Evolutionary conservation across 352 stramenopile genomes (phyloP), one percentile per base, ranked within the genome.

Genomic region (Phytophthora vignae): DNA sequence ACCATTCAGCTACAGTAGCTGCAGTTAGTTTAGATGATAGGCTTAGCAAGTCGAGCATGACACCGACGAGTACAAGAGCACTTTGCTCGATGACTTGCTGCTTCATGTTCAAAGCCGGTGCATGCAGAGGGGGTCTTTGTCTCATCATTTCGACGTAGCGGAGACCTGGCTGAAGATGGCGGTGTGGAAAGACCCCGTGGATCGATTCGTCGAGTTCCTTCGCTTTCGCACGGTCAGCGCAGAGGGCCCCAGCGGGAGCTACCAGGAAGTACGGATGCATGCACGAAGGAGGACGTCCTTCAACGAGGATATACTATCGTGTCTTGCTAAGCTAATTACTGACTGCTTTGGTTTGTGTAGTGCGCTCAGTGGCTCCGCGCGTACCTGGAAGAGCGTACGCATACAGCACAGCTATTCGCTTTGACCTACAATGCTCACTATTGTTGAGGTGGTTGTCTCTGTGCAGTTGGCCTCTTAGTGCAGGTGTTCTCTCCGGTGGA

Each of bases 161-260:
- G 29, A 33, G 29, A 9, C 29, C 29, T 29, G 25, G 42, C 10
- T 49, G n/a, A 15, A 61, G 21, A 74, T 69, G 60, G 49, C 15
- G 9, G 36, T 11, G 48, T 72, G 72, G 56, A 76, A 76, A 38
- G 71, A 76, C 52, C 74, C 74, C 6, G 75, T 93, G 3, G 76
- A 78, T 57, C 67, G 88, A 58, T 95, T 97, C 64, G 55, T 95
- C 38, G 90, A 97, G 60, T 71, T 96, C 27, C 69, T 97, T 63
- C 73, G 88, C 42, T 78, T 97, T 60, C 86, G 78, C 60, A 97
- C 91, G 1, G 77, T 97, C 14, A 96, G 87, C 64, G 74, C 74
- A 15, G 84, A 94, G 21, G 91, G 88, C 7, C 80, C 86, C 4
- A 77, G 68, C 4, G 91, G 91, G 11, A 74, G 66, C 42, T 97